Conservation (phyloP, 2,329 filamentous ascomycete species). For the Clonostachys rhizophaga region DNA sequence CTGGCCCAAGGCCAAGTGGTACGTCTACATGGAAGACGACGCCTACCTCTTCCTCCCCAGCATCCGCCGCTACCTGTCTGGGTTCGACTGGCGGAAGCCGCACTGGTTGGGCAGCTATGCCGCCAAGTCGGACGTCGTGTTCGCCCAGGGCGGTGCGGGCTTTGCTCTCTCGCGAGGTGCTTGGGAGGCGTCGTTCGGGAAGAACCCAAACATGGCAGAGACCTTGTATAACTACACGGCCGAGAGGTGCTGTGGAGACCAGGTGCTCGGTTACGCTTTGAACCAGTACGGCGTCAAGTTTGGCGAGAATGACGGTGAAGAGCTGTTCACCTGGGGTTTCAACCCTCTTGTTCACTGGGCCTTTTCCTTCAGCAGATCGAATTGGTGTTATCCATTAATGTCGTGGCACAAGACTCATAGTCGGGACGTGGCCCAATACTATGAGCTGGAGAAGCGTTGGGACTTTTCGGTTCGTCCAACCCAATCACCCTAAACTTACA, state of each 20-base stretch:
- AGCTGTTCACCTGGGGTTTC: constrained; percentile 14
- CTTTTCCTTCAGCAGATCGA: constrained; percentile 11
- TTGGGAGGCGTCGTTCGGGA: constrained; percentile 13
- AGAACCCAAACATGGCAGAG: constrained; percentile 7
- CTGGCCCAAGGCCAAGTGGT: constrained; percentile 15
- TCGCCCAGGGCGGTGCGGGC: constrained; percentile 14
- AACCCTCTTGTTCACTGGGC: constrained; percentile 14
- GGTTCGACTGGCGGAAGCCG: constrained; percentile 9
- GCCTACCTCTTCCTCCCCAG: constrained; percentile 14
- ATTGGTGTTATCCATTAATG: constrained; percentile 14
- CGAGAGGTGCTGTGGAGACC: constrained; percentile 15
- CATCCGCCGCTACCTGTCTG: constrained; percentile 8
- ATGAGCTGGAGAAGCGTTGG: constrained; percentile 12
- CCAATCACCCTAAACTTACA: not conserved
- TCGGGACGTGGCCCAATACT: constrained; percentile 12
- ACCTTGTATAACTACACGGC: constrained; percentile 13
- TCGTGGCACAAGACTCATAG: constrained; percentile 16
- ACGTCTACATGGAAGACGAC: constrained; percentile 17
- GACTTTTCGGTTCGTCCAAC: constrained; percentile 8
- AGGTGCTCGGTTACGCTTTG: constrained; percentile 12
- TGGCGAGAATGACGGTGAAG: constrained; percentile 15
- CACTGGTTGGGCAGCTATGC: constrained; percentile 15
- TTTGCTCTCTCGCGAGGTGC: constrained; percentile 13
- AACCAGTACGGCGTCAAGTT: constrained; percentile 11
- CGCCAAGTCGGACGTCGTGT: constrained; percentile 12